Conservation (phyloP, 1,284 basidiomycete species). For the Pseudozyma tsukubaensis region DNA sequence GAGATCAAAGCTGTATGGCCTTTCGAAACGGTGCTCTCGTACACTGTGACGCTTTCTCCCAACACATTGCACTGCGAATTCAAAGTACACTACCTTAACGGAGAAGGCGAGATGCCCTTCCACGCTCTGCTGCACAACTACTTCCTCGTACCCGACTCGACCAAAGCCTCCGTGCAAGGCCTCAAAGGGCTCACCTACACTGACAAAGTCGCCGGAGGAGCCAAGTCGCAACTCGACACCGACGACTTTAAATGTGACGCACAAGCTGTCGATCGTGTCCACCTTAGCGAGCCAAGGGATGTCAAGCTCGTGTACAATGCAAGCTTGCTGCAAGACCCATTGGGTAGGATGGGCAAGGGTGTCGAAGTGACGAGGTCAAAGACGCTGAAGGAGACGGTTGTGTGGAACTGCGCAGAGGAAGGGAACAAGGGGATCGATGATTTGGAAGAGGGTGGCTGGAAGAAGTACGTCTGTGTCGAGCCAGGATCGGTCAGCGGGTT, state of each 20-base stretch:
- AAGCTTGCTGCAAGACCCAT: constrained; percentile 27
- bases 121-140: constrained; percentile 70
- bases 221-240: constrained; percentile 25
- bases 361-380: constrained; percentile 47
- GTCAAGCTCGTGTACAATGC: constrained; percentile 49
- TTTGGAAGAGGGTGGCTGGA: constrained; percentile 67
- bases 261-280: constrained; percentile 47
- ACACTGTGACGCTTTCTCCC: constrained; percentile 49
- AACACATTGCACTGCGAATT: constrained; percentile 59
- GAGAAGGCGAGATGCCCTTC: constrained; percentile 62
- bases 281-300: constrained; percentile 36
- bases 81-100: constrained; percentile 55
- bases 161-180: constrained; percentile 45
- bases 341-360: constrained; percentile 43
- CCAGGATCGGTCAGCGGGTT: constrained; percentile 67
- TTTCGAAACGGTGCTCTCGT: constrained; percentile 38
- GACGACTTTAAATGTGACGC: constrained; percentile 39
- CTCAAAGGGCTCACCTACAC: constrained; percentile 48
- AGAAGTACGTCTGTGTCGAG: constrained; percentile 69
- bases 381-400: constrained; percentile 53
- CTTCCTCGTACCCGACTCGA: constrained; percentile 60
- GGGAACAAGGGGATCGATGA: constrained; percentile 67
- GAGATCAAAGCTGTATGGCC: constrained; percentile 42
- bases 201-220: constrained; percentile 50
- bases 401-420: constrained; percentile 69